phyloP scores from a whole-genome alignment of 805 yeast species.

The Ogataea trehalophila region DNA sequence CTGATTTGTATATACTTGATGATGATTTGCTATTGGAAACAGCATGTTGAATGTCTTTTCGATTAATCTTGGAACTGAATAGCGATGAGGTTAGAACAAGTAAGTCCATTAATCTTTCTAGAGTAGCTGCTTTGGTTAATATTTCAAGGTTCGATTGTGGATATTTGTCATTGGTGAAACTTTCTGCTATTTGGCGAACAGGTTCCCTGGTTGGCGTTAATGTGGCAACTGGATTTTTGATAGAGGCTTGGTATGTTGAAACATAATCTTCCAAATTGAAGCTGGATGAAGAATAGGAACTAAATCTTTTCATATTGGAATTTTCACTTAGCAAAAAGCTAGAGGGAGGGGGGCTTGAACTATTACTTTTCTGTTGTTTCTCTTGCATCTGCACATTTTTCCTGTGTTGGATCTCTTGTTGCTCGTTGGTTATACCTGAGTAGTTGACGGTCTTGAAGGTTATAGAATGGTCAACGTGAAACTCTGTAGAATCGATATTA shows the following conservation, averaged over 20 bases:
- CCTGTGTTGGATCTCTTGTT: constrained; percentile 26
- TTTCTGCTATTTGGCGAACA: too few species aligned
- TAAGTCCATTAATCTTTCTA: constrained; percentile 75
- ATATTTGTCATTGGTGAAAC: not conserved
- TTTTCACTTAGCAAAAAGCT: constrained; percentile 31
- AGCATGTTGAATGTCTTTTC: constrained; percentile 37
- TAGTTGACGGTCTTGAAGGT: constrained; percentile 52
- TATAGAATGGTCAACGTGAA: constrained; percentile 50
- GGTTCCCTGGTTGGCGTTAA: too few species aligned
- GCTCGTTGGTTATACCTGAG: constrained; percentile 22
- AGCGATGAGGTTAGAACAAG: constrained; percentile 66
- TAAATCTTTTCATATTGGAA: constrained; percentile 27
- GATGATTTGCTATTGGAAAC: constrained; percentile 1
- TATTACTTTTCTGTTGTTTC: constrained; percentile 4
- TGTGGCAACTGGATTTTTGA: constrained; percentile 13
- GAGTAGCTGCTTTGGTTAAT: constrained; percentile 54
- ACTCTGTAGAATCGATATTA: constrained; percentile 53
- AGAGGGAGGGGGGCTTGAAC: constrained; percentile 27
- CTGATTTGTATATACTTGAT: not conserved
- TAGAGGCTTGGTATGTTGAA: constrained; percentile 18
- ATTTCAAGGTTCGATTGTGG: constrained; percentile 19
- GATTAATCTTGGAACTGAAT: constrained; percentile 41
- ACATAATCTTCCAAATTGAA: constrained; percentile 30
- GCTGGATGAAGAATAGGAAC: constrained; percentile 31
- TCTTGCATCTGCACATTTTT: not conserved